phyloP scores from a whole-genome alignment of 2,329 filamentous ascomycete species.

The Fusarium torulosum region DNA sequence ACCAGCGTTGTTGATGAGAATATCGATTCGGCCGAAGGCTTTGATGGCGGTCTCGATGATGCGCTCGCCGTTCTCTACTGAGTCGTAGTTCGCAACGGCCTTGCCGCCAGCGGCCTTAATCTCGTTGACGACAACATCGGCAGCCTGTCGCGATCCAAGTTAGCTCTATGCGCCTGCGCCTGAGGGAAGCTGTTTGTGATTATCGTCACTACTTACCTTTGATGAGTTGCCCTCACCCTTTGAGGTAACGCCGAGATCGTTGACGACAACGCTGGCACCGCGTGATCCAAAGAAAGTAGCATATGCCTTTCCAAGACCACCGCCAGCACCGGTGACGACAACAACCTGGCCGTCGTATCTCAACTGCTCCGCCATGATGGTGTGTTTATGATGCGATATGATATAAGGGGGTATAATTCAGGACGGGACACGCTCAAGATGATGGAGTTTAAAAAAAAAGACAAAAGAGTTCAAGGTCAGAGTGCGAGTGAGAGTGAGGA shows the following conservation, averaged over 20 bases:
- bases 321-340: constrained; percentile 84
- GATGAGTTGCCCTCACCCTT: constrained; percentile 90
- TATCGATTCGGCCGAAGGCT: constrained; percentile 86
- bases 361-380: constrained; percentile 74
- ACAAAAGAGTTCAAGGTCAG: neutral
- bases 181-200: neutral
- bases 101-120: constrained; percentile 92
- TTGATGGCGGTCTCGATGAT: constrained; percentile 93
- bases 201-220: constrained; percentile 70
- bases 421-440: constrained; percentile 35
- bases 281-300: constrained; percentile 92
- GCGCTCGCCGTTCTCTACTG: constrained; percentile 90
- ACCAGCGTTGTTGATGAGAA: constrained; percentile 98
- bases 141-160: constrained; percentile 67
- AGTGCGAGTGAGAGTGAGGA: neutral
- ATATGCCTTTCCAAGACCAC: constrained; percentile 83
- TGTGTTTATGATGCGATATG: constrained; percentile 32
- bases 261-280: constrained; percentile 95
- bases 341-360: constrained; percentile 88
- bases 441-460: constrained; percentile 16
- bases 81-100: constrained; percentile 97
- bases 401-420: constrained; percentile 29
- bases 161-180: constrained; percentile 34
- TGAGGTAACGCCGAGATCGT: constrained; percentile 93
- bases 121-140: constrained; percentile 84